Evolutionary conservation across 805 yeast genomes (phyloP).

Genomic region (Candida insectorum): DNA sequence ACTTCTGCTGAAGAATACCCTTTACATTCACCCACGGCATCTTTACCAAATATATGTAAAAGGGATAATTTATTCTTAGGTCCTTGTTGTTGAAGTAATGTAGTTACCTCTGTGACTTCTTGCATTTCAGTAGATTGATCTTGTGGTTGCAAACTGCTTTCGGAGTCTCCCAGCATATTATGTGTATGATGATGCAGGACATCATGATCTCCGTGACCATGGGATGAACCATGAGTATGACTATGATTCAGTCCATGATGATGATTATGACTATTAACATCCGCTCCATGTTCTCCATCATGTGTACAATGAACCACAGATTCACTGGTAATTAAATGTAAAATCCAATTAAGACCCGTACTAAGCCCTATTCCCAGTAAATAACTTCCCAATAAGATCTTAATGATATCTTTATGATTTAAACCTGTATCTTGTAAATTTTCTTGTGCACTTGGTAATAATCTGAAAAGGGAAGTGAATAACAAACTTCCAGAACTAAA

Average conservation of each 20-base stretch:
- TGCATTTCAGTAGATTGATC: background rate
- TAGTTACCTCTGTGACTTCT: constrained; percentile 1
- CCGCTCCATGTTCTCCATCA: constrained; percentile 20
- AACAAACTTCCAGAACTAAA: constrained; percentile 79
- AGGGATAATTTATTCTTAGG: constrained; percentile 6
- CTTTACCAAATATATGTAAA: constrained; percentile 5
- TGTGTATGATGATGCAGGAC: too few relatives aligned
- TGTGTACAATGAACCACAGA: constrained; percentile 86
- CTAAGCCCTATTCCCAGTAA: constrained; percentile 63
- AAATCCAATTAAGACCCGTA: constrained; percentile 53
- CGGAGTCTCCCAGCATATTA: too few relatives aligned
- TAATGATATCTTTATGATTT: constrained; percentile 18
- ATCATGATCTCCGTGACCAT: constrained; percentile 2
- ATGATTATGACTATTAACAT: constrained; percentile 4
- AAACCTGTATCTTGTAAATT: constrained; percentile 37
- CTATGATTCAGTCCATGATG: constrained; percentile 11
- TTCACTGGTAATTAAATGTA: constrained; percentile 76
- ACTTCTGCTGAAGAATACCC: constrained; percentile 45
- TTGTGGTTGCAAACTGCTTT: too few relatives aligned
- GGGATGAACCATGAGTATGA: constrained; percentile 8
- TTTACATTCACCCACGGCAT: constrained; percentile 42
- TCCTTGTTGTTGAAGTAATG: too few relatives aligned
- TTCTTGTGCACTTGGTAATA: constrained; percentile 64
- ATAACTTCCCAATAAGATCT: constrained; percentile 43
- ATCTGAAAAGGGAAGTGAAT: constrained; percentile 71